These are phyloP conservation scores for Zymoseptoria tritici DNA, from an alignment of 2,329 filamentous ascomycete species.

Conservation along the genomic window DNA sequence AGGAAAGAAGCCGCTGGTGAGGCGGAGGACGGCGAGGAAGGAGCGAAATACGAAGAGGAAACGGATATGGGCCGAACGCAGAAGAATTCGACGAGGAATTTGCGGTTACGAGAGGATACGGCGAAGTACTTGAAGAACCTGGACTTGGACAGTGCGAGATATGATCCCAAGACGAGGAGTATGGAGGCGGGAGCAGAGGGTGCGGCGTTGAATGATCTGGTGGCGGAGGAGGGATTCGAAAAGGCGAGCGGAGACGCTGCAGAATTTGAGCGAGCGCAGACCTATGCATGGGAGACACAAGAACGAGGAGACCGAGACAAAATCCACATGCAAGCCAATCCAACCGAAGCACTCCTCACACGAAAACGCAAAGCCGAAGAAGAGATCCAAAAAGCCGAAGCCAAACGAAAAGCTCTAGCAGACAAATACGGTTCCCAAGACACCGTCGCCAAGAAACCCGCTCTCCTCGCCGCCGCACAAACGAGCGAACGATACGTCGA, in stretches of 20 bases:
- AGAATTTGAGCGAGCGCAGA: constrained; percentile 83
- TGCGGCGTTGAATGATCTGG: constrained; percentile 71
- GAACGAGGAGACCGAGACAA: constrained; percentile 71
- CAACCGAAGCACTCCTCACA: constrained; percentile 79
- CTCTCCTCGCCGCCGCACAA: constrained; percentile 58
- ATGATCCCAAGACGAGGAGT: constrained; percentile 90
- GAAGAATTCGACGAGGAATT: constrained; percentile 79
- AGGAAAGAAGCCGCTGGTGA: constrained; percentile 36
- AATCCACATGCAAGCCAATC: constrained; percentile 90
- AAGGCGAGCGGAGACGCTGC: constrained; percentile 81
- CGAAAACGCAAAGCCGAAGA: constrained; percentile 75
- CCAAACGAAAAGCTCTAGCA: constrained; percentile 61
- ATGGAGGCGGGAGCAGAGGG: constrained; percentile 65
- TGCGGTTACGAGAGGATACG: constrained; percentile 90
- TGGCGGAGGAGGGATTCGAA: constrained; percentile 90
- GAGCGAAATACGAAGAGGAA: constrained; percentile 76
- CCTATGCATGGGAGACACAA: constrained; percentile 91
- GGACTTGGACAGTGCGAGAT: constrained; percentile 92
- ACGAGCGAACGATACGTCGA: constrained; percentile 86
- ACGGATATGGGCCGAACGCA: constrained; percentile 95
- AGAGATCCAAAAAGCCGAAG: constrained; percentile 58
- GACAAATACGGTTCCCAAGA: constrained; percentile 76
- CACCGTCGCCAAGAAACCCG: constrained; percentile 50
- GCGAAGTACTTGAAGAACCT: constrained; percentile 94
- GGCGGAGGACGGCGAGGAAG: constrained; percentile 45